Evolutionary conservation across 2,329 filamentous ascomycete genomes (phyloP).

Genomic region (Talaromyces sp.): DNA sequence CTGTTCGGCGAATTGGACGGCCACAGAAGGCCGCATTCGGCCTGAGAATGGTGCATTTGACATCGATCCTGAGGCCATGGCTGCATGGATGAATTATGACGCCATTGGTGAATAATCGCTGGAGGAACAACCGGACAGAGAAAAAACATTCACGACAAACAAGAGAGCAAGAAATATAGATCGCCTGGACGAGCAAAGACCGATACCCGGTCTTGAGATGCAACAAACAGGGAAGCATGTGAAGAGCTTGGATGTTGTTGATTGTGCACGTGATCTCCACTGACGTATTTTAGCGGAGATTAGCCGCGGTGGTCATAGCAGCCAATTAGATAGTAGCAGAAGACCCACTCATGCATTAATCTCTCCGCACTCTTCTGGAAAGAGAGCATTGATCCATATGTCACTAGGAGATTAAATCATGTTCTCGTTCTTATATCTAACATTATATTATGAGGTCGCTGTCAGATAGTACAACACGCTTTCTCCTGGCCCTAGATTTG

Average conservation of each 20-base stretch:
- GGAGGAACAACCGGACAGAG: neutral
- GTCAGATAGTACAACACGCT: neutral
- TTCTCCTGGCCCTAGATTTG: neutral
- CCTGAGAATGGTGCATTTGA: neutral
- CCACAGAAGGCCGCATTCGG: neutral
- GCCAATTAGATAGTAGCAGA: neutral
- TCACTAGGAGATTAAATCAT: neutral
- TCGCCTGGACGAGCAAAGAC: neutral
- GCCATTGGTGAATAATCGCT: neutral
- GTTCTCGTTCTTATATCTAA: neutral
- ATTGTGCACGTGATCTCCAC: neutral
- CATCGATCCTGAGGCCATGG: neutral
- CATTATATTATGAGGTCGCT: neutral
- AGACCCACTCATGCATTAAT: neutral
- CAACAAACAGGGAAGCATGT: neutral
- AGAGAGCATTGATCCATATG: neutral
- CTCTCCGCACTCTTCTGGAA: no score
- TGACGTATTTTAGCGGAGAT: neutral
- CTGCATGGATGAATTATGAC: neutral
- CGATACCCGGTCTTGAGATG: neutral
- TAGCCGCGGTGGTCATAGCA: neutral
- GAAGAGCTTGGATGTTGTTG: neutral
- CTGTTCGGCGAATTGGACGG: conserved; percentile 1
- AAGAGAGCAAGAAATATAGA: neutral
- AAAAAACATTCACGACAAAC: neutral